These are phyloP conservation scores for Cystobasidium sp. DNA, from an alignment of 1,284 basidiomycete genomes.

Conservation along the genomic window DNA sequence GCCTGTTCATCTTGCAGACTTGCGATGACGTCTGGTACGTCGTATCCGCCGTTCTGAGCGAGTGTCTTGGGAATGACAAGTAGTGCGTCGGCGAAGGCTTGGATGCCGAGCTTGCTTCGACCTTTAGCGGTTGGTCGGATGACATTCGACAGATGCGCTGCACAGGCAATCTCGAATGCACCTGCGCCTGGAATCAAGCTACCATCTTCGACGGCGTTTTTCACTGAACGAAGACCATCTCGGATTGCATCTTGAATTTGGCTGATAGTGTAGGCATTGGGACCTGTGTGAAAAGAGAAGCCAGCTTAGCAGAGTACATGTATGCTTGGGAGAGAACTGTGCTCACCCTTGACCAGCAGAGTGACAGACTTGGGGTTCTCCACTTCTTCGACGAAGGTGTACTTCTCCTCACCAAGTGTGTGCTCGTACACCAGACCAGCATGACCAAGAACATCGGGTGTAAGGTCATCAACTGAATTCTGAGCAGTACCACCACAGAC, in stretches of 20 bases:
- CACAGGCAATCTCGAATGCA: conserved; percentile 95
- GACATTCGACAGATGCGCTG: conserved; percentile 73
- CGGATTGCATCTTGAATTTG: conserved; percentile 97
- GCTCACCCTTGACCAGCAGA: conserved; percentile 85
- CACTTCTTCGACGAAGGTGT: conserved; percentile 96
- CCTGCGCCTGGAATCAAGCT: conserved; percentile 90
- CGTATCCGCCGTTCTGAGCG: conserved; percentile 94
- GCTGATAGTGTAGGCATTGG: conserved; percentile 92
- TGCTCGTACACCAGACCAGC: conserved; percentile 99
- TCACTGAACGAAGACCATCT: conserved; percentile 93
- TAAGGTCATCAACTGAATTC: conserved; percentile 96
- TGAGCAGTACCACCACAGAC: conserved; percentile 94
- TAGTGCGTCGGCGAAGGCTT: conserved; percentile 94
- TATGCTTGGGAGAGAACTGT: neutral
- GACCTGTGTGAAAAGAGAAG: conserved; percentile 59
- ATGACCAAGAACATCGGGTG: conserved; percentile 89
- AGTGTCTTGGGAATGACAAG: conserved; percentile 96
- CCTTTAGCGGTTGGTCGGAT: conserved; percentile 88
- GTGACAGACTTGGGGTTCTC: conserved; percentile 96
- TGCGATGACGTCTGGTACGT: conserved; percentile 94
- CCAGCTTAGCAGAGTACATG: conserved; percentile 10
- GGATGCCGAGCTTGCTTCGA: conserved; percentile 94
- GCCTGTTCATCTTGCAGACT: conserved; percentile 88
- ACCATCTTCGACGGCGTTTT: conserved; percentile 94
- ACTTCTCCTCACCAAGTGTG: conserved; percentile 98